Base-by-base conservation (phyloP, 2,329 filamentous ascomycete species). In the Gaeumannomyces tritici region DNA sequence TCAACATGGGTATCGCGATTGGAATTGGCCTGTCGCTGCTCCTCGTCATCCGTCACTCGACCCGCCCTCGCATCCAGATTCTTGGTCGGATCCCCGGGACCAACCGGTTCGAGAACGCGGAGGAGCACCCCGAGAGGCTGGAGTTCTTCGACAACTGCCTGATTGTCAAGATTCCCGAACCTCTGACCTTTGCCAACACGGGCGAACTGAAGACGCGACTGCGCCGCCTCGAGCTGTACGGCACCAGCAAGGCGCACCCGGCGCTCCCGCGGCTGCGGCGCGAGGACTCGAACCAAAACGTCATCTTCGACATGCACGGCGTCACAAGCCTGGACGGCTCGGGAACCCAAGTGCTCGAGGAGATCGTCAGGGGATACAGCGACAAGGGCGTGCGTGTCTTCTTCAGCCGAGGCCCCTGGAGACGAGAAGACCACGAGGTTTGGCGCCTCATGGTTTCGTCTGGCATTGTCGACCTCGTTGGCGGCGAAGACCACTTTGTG, bases 231-330 rank as follows among this genome's bases (percentile, higher is more conserved):
- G 95, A 98, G 74, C 83, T 92, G 27, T 96, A 98, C 70, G 95
- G 95, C n/a, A 93, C 91, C 0, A 87, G 80, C 57, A 80, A 83
- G 61, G 91, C 90, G 0, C 95, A 98, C 69, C 95, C 95, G 0
- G 93, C 93, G 0, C 80, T 97, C 24, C 95, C 95, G 0, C 84
- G 90, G 3, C 80, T 96, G 18, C 83, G 93, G 5, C 79, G 83
- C 29, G 83, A 86, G n/a, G 89, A 93, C 64, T 87, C 90, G 69
- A 97, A 97, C 72, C 85, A 87, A 68, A 97, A 96, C 71, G 82
- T 99, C 73, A 92, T 99, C 65, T 98, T 99, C 70, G 95, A 99
- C 72, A 92, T 98, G 9, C 93, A 98, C 68, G 95, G 95, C n/a
- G 95, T 99, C 3, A 96, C 93, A 0, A 89, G 89, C 31, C 87